These are phyloP conservation scores for Fusarium foetens DNA, from an alignment of 2,329 filamentous ascomycete species.

Conservation along the genomic window DNA sequence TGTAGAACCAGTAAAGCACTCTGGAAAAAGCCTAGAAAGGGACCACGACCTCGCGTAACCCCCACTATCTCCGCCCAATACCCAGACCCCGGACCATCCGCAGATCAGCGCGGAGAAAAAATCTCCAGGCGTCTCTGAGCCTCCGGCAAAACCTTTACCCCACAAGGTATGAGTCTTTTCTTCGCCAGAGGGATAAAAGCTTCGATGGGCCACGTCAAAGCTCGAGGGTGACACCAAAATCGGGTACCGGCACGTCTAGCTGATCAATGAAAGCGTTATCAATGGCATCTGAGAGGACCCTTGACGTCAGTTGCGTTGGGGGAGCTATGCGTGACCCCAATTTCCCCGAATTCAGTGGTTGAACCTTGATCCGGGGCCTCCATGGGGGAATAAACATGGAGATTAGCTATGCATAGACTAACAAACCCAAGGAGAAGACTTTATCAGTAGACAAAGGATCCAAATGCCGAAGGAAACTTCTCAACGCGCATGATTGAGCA, in stretches of 20 bases:
- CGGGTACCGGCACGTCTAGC: slow-evolving; percentile 18
- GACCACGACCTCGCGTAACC: neutral
- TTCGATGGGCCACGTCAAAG: slow-evolving; percentile 7
- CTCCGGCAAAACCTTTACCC: slow-evolving; percentile 22
- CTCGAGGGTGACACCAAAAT: neutral
- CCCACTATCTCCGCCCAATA: neutral
- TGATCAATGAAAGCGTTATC: neutral
- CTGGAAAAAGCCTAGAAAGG: neutral
- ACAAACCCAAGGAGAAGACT: neutral
- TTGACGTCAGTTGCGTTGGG: neutral
- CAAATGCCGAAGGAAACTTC: neutral
- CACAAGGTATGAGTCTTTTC: slow-evolving; percentile 13
- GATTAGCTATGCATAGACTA: neutral
- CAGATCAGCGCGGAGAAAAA: slow-evolving; percentile 8
- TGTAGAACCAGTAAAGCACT: neutral
- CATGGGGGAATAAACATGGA: slow-evolving; percentile 5
- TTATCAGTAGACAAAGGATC: neutral
- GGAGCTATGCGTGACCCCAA: neutral
- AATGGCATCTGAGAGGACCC: neutral
- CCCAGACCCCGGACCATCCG: slow-evolving; percentile 9
- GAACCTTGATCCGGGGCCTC: slow-evolving; percentile 20
- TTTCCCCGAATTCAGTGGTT: slow-evolving; percentile 2
- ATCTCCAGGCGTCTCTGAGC: neutral
- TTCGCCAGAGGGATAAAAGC: slow-evolving; percentile 17
- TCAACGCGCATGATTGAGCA: neutral